These are phyloP conservation scores for Funneliformis mosseae DNA, from an alignment of 192 early-diverging fungal genomes.

Conservation along the genomic window DNA sequence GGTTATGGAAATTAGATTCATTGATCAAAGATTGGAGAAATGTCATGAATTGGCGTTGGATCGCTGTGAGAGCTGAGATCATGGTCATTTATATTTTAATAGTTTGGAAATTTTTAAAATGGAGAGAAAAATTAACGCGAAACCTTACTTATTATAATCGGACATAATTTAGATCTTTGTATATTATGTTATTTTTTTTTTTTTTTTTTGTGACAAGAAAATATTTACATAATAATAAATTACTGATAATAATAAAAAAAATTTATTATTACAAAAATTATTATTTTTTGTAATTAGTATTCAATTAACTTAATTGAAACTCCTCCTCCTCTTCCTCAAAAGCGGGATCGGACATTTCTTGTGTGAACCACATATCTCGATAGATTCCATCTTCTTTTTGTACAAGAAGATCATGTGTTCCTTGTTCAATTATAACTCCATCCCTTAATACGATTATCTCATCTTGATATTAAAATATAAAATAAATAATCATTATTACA, in stretches of 20 bases:
- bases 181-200: no score
- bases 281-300: not conserved
- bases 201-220: no score
- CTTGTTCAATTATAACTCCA: constrained; percentile 83
- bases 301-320: not conserved
- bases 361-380: constrained; percentile 85
- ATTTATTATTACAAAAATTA: no score
- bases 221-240: no score
- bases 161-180: no score
- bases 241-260: no score
- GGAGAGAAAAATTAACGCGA: constrained; percentile 22
- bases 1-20: not conserved
- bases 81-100: constrained; percentile 16
- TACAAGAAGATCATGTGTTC: constrained; percentile 81
- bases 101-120: constrained; percentile 27
- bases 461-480: constrained; percentile 52
- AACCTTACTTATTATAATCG: not conserved
- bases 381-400: constrained; percentile 71
- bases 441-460: constrained; percentile 89
- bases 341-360: constrained; percentile 44
- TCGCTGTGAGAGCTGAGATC: not conserved
- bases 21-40: constrained; percentile 27
- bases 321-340: not conserved
- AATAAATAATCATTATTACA: not conserved
- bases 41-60: constrained; percentile 23